Evolutionary conservation across 306 rosid species (phyloP).

Genomic region (Cucurbita ficifolia): DNA sequence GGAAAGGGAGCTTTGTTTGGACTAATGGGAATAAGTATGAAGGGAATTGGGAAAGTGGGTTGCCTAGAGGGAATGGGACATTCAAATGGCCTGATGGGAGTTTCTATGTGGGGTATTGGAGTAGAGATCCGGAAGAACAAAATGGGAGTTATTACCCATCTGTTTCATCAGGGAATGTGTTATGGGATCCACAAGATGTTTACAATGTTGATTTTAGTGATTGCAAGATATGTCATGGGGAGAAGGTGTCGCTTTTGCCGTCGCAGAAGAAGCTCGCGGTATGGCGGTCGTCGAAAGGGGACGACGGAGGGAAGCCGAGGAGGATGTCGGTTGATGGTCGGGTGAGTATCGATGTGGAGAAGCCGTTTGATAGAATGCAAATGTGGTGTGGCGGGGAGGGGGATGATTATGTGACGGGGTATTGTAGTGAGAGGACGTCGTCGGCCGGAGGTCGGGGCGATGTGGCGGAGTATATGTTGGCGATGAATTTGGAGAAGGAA

Average conservation of each 20-base stretch:
- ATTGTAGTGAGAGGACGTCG: not conserved
- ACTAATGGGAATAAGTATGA: slow-evolving; percentile 53
- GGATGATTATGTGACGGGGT: not conserved
- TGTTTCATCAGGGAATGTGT: slow-evolving; percentile 23
- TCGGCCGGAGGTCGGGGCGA: not conserved
- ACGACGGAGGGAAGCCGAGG: slow-evolving; percentile 30
- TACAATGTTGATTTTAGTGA: slow-evolving; percentile 27
- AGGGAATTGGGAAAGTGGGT: slow-evolving; percentile 63
- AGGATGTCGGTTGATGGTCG: slow-evolving; percentile 69
- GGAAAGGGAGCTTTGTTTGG: slow-evolving; percentile 62
- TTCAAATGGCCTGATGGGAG: slow-evolving; percentile 66
- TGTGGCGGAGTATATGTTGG: slow-evolving; percentile 3
- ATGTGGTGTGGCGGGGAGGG: slow-evolving; percentile 24
- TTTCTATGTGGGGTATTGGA: slow-evolving; percentile 53
- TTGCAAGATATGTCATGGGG: slow-evolving; percentile 38
- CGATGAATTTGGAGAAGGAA: slow-evolving; percentile 11
- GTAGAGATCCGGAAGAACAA: slow-evolving; percentile 40
- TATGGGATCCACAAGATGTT: slow-evolving; percentile 72
- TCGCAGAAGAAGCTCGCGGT: slow-evolving; percentile 79
- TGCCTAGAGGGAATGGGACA: slow-evolving; percentile 62
- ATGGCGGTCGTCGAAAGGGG: slow-evolving; percentile 55
- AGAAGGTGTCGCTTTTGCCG: slow-evolving; percentile 57
- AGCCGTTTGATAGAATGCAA: slow-evolving; percentile 41
- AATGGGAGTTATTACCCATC: slow-evolving; percentile 44
- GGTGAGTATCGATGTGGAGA: slow-evolving; percentile 44